Percentiles rank a stretch among this genome's conserved stretches.
Evolutionary conservation across 208 protist genomes (phyloP).

Genomic region (Herpetomonas muscarum): DNA sequence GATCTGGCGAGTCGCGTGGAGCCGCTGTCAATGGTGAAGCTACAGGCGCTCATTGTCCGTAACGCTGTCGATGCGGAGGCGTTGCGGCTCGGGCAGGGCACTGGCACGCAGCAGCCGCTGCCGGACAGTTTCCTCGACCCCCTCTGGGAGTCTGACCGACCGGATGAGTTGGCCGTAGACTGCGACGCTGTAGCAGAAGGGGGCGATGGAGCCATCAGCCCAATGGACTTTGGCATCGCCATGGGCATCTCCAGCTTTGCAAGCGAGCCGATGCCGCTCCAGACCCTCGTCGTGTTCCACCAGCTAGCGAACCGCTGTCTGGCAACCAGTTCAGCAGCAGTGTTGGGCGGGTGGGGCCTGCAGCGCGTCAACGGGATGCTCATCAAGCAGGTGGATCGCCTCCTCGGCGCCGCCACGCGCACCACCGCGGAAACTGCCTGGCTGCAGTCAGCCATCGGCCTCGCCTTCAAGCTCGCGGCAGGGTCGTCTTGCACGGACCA

Average conservation of each 20-base stretch:
- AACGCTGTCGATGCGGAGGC: conserved; percentile 16
- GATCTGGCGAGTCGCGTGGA: conserved; percentile 25
- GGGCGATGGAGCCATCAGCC: conserved; percentile 24
- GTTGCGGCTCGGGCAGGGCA: conserved; percentile 16
- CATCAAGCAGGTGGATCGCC: conserved; percentile 40
- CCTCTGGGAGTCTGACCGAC: conserved; percentile 36
- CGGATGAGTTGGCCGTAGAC: conserved; percentile 12
- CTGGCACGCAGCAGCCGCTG: conserved; percentile 13
- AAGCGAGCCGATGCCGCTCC: conserved; percentile 23
- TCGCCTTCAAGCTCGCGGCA: conserved; percentile 66
- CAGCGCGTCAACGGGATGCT: conserved; percentile 48
- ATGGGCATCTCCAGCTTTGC: conserved; percentile 24
- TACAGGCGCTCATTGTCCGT: conserved; percentile 31
- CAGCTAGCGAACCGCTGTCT: conserved; percentile 54
- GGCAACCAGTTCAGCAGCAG: conserved; percentile 12
- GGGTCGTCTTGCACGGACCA: conserved; percentile 43
- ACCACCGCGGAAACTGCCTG: conserved; percentile 16
- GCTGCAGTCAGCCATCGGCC: conserved; percentile 32
- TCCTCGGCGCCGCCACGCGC: not conserved
- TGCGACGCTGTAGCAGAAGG: conserved; percentile 16
- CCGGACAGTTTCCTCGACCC: conserved; percentile 17
- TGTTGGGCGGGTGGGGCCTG: conserved; percentile 66
- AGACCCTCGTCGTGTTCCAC: conserved; percentile 52
- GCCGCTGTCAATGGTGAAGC: conserved; percentile 19
- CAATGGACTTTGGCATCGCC: conserved; percentile 66